A percentile compares a stretch with the other conserved stretches of the same genome.
These are phyloP conservation scores for Starmerella floris DNA, from an alignment of 805 yeast species.

Conservation along the genomic window DNA sequence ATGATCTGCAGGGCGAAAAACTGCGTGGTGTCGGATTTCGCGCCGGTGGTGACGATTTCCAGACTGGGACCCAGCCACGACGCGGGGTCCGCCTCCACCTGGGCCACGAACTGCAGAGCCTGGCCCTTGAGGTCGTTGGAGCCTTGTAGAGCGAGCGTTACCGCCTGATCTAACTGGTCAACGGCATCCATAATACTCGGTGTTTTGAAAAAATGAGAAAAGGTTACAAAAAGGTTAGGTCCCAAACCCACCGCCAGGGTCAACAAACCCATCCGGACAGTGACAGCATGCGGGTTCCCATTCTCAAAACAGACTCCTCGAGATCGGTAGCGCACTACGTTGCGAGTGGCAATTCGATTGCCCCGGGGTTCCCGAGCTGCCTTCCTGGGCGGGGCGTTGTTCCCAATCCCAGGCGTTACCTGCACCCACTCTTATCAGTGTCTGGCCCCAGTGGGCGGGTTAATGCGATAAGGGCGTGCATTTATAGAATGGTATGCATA, in stretches of 20 bases:
- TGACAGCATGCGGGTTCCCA: too few species aligned
- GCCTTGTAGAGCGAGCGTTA: slow-evolving; percentile 61
- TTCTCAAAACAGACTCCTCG: too few species aligned
- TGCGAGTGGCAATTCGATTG: too few species aligned
- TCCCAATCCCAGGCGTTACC: too few species aligned
- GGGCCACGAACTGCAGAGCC: slow-evolving; percentile 35
- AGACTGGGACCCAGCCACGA: slow-evolving; percentile 39
- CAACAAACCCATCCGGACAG: neutral
- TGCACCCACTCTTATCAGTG: too few species aligned
- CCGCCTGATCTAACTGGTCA: slow-evolving; percentile 77
- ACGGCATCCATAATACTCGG: slow-evolving; percentile 12
- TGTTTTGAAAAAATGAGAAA: neutral
- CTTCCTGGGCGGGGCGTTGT: too few species aligned
- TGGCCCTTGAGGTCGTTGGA: slow-evolving; percentile 48
- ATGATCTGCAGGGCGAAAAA: slow-evolving; percentile 61
- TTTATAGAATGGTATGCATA: too few species aligned
- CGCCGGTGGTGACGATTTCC: slow-evolving; percentile 29
- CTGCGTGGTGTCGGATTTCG: slow-evolving; percentile 40
- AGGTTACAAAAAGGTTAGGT: neutral
- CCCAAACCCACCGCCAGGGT: neutral
- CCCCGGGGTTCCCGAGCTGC: too few species aligned
- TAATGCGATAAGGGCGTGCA: too few species aligned
- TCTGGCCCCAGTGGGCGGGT: too few species aligned
- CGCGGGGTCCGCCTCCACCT: slow-evolving; percentile 30
- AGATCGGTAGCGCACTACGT: too few species aligned